A percentile compares a stretch with the other conserved stretches of the same genome.
Evolutionary conservation across 352 stramenopile genomes (phyloP).

Genomic region (Phytopythium mirpurense): DNA sequence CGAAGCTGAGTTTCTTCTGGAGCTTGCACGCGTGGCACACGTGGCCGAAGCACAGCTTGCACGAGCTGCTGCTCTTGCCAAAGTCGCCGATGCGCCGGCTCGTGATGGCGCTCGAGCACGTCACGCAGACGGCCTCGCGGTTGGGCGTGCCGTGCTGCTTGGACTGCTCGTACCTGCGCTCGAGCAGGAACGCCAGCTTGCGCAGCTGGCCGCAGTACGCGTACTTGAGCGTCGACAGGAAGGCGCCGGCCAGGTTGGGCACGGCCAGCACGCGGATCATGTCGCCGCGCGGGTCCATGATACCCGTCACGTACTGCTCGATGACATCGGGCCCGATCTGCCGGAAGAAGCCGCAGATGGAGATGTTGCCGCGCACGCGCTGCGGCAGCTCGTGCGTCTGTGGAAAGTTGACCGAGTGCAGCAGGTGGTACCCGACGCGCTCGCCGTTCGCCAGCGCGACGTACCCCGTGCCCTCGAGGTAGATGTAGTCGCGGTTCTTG

Average conservation of each 20-base stretch:
- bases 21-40: slow-evolving; percentile 22
- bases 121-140: slow-evolving; percentile 22
- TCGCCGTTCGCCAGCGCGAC: slow-evolving; percentile 18
- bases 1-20: slow-evolving; percentile 24
- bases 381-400: slow-evolving; percentile 31
- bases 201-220: slow-evolving; percentile 37
- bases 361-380: slow-evolving; percentile 41
- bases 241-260: slow-evolving; percentile 17
- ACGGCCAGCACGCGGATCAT: slow-evolving; percentile 25
- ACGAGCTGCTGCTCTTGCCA: slow-evolving; percentile 13
- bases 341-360: slow-evolving; percentile 29
- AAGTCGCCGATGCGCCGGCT: slow-evolving; percentile 14
- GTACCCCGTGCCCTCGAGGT: slow-evolving; percentile 25
- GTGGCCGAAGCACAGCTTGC: slow-evolving; percentile 20
- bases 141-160: slow-evolving; percentile 13
- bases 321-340: slow-evolving; percentile 35
- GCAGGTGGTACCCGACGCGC: slow-evolving; percentile 21
- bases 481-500: slow-evolving; percentile 19
- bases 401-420: slow-evolving; percentile 13
- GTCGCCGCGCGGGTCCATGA: slow-evolving; percentile 25
- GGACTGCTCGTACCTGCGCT: slow-evolving; percentile 18
- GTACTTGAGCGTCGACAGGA: slow-evolving; percentile 23
- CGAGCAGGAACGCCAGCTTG: slow-evolving; percentile 48
- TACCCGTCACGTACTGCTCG: slow-evolving; percentile 32
- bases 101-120: slow-evolving; percentile 14